phyloP scores from a whole-genome alignment of 352 stramenopile species.

The Aphanomyces cochlioides region DNA sequence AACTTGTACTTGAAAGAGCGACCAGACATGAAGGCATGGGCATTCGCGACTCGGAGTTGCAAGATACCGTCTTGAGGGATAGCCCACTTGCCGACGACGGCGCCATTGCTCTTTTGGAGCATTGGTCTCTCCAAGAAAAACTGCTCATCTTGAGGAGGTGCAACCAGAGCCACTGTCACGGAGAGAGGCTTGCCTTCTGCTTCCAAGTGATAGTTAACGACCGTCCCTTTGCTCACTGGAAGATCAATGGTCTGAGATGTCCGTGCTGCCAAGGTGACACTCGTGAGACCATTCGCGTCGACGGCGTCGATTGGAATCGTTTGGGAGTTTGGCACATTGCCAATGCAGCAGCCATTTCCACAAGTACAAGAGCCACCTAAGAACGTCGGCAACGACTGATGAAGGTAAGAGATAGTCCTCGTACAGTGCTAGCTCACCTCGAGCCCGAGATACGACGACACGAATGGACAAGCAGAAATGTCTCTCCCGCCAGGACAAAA shows the following conservation, averaged over 20 bases:
- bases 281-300: background rate
- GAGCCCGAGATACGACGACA: too few species aligned
- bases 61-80: background rate
- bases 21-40: background rate
- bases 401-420: too few species aligned
- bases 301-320: background rate
- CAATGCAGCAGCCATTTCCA: background rate
- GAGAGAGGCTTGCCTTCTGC: conserved; percentile 12
- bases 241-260: background rate
- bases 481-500: background rate
- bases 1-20: too few species aligned
- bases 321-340: background rate
- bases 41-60: background rate
- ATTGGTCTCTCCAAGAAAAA: background rate
- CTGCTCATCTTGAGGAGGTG: background rate
- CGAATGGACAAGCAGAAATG: background rate
- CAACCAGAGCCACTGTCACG: background rate
- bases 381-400: background rate
- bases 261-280: background rate
- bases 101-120: background rate
- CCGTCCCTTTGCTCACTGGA: background rate
- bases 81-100: background rate
- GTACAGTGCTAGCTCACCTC: too few species aligned
- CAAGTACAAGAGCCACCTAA: background rate
- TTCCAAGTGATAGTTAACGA: background rate